Base-by-base conservation (phyloP, 108 stramenopile genomes). In the Asterionellopsis glacialis region DNA sequence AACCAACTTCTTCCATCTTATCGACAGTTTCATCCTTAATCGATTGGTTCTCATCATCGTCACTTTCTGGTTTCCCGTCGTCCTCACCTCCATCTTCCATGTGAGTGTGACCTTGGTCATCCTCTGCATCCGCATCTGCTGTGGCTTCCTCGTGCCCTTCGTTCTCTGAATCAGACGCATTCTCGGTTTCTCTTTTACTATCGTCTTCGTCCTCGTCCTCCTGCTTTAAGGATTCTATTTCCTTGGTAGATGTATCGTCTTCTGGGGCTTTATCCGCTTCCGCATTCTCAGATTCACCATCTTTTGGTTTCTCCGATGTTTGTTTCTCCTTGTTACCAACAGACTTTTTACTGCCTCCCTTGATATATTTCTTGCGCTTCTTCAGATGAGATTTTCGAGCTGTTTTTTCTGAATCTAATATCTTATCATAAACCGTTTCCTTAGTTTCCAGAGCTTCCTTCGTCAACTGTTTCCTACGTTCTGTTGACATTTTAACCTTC, bases 391-490 rank as follows among this genome's bases (percentile, higher is more conserved):
- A 33, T 33, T 33, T 33, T 7, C 33, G 33, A 33, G 33, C 33
- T 33, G 33, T 33, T 33, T 33, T 33, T 33, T 33, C 33, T 33
- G 33, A 33, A 33, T 33, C 33, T 7, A 33, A 33, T 33, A 33
- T 33, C 2, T 7, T 7, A 33, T 2, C 7, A 7, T 5, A 33
- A 33, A 33, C 33, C 33, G 33, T 33, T 33, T 33, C 33, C 7
- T 33, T 33, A 7, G 7, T 38, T 18, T 40, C 56, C 28, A 41
- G n/a, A 2, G 59, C 72, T 41, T 53, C 62, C 42, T 62, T 63
- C 42, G 68, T 45, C 21, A 79, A 55, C 5, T 65, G 18, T 39
- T 42, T 53, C 11, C 83, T 57, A 13, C 40, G 45, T 13, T 16
- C 42, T 16, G 59, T 68, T 6, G 59, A 51, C 19, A 23, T 47